Base-by-base conservation (phyloP, 116 monocot genomes). In the Posidonia oceanica region DNA sequence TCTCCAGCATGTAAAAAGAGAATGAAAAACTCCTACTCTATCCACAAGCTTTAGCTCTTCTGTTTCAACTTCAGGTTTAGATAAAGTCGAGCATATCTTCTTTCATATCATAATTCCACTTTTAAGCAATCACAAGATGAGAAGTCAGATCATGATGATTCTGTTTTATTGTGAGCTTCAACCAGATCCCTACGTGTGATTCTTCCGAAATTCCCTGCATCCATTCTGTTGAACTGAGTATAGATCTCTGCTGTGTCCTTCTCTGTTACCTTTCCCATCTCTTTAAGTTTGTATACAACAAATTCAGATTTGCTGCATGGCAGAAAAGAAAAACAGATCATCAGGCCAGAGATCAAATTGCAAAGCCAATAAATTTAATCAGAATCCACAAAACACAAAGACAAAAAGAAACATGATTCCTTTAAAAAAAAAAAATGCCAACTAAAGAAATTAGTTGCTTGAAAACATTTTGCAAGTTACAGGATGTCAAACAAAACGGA, bases 251-350 rank as follows among this genome's bases (percentile, higher is more conserved):
- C 14, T 54, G 88, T 75, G 41, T 93, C 88, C 72, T 84, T 88
- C n/a, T 93, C 93, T 0, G 74, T n/a, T 37, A 82, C 72, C 86
- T 82, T 93, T 3, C 88, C 93, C 86, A 93, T 88, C 76, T 88
- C 83, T 75, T 86, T 92, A 14, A 92, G 88, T 66, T 86, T 92
- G 82, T 83, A 88, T 22, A 93, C 66, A 10, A 93, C 82, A 72
- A 80, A 93, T 66, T 93, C 93, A 14, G 86, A 86, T 76, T 86
- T 88, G 23, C 88, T 93, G 80, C 54, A 29, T 29, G 29, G 29
- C 29, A 0, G 59, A 59, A 61, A 68, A 6, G 3, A 44, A 44
- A 67, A 39, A 16, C 17, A 39, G 18, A 67, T 40, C 17, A 44
- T 67, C 14, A 42, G 44, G 66, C 6, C 17, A 20, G 18, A 67